phyloP scores from a whole-genome alignment of 768 basidiomycete genomes.

The Boletus rubropictus region DNA sequence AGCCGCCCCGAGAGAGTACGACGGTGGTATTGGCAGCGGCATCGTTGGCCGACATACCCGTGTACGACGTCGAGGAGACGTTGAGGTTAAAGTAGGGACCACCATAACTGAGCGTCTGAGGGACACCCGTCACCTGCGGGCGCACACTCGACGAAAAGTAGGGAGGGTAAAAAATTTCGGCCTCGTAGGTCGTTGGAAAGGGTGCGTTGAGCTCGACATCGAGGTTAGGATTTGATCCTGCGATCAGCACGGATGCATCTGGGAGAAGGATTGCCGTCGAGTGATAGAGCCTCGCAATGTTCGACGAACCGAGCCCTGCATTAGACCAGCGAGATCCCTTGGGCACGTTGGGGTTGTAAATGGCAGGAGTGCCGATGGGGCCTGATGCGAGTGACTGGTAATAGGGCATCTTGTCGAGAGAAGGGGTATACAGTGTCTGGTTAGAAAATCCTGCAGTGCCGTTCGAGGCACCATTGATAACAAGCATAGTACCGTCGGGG shows the following conservation, averaged over 20 bases:
- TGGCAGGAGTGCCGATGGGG: constrained; percentile 71
- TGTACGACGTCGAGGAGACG: constrained; percentile 60
- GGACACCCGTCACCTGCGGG: constrained; percentile 65
- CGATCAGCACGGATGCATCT: constrained; percentile 79
- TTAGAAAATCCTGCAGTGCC: constrained; percentile 87
- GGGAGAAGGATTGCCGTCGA: constrained; percentile 86
- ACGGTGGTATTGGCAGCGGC: constrained; percentile 73
- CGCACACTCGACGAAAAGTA: constrained; percentile 72
- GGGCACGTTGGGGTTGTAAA: constrained; percentile 75
- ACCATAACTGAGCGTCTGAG: constrained; percentile 76
- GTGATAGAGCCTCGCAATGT: constrained; percentile 83
- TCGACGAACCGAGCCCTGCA: constrained; percentile 52
- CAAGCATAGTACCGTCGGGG: constrained; percentile 69
- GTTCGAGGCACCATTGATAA: constrained; percentile 77
- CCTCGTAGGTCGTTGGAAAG: constrained; percentile 74
- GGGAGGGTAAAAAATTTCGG: constrained; percentile 87
- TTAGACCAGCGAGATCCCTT: constrained; percentile 71
- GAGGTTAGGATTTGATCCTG: constrained; percentile 90
- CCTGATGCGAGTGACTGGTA: constrained; percentile 73
- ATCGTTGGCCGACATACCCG: constrained; percentile 52
- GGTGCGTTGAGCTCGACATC: constrained; percentile 62
- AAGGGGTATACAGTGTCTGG: constrained; percentile 39
- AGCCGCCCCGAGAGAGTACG: constrained; percentile 76
- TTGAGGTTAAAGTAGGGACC: constrained; percentile 74
- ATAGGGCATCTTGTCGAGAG: constrained; percentile 54